Base-by-base conservation (phyloP, 2,329 filamentous ascomycete genomes). In the Pseudogymnoascus sp. region DNA sequence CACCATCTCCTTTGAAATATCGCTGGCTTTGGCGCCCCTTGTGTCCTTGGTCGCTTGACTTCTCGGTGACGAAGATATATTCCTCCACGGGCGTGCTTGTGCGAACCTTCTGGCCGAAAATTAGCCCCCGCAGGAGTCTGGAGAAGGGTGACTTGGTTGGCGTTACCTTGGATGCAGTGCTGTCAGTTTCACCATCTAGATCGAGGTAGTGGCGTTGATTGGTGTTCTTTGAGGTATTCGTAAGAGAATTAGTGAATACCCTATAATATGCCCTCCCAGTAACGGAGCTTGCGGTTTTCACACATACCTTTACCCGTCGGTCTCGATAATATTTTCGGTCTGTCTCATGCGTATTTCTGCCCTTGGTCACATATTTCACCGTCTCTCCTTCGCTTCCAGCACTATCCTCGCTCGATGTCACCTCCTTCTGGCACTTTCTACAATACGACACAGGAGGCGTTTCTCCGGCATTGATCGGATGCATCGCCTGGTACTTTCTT, bases 391-490 rank as follows among this genome's bases (percentile, higher is more conserved):
- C n/a, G 12, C 59, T 60, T 28, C 37, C 56, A 23, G 31, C 56
- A 40, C 35, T 38, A 14, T 60, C 59, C 18, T 60, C 59, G 35
- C 38, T 42, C 33, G 35, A 38, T 18, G 59, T 60, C 31, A 38
- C 59, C 18, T 60, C 33, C 18, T 60, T 40, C 35, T 60, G 59
- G 18, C 59, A 60, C 38, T 28, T 60, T 8, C 59, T 33, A 11
- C 59, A 60, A 42, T 38, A 60, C 7, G 59, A 38, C 18, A 42
- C 21, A n/a, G 59, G 21, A 25, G 59, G 59, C 6, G 16, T 25
- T 8, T 60, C 59, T 25, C 59, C 59, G 21, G 33, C 38, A 25
- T 60, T 60, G 25, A 60, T 60, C 59, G 59, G 59, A 60, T 60
- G 31, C 25, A 8, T 60, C 33, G 59, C 59, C 35, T 60, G 59